A percentile compares a stretch with the other conserved stretches of the same genome.
Conservation (phyloP, 345 rosid species). For the Bruguiera parviflora region DNA sequence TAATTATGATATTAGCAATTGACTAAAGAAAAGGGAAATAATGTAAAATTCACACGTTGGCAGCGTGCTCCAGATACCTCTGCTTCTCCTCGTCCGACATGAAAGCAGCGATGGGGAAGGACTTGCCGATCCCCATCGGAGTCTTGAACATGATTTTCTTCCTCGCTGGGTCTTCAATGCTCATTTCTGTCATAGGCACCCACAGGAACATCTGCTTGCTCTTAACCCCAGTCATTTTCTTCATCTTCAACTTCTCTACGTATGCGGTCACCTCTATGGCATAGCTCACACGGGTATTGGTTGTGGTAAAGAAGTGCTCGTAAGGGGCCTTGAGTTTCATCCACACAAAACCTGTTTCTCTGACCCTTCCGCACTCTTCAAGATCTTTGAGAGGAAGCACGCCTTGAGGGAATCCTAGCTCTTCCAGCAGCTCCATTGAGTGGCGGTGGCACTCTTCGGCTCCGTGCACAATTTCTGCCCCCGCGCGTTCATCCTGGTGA, state of each 20-base stretch:
- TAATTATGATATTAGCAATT: no score
- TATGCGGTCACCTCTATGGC: conserved; percentile 73
- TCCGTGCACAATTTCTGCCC: conserved; percentile 75
- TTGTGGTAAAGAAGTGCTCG: conserved; percentile 67
- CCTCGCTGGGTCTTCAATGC: conserved; percentile 46
- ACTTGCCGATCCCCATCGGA: conserved; percentile 85
- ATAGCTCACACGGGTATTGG: conserved; percentile 63
- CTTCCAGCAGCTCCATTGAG: conserved; percentile 68
- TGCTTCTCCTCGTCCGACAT: conserved; percentile 66
- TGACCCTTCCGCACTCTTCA: conserved; percentile 79
- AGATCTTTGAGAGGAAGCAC: conserved; percentile 80
- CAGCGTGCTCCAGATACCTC: conserved; percentile 35
- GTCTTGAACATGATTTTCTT: conserved; percentile 70
- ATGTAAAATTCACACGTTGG: conserved; percentile 2
- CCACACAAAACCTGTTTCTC: conserved; percentile 86
- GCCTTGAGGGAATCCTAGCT: conserved; percentile 86
- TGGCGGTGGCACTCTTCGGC: conserved; percentile 58
- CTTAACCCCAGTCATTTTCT: conserved; percentile 87
- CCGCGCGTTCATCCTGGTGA: conserved; percentile 41
- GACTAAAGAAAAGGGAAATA: not conserved
- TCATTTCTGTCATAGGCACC: conserved; percentile 88
- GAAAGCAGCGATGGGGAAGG: conserved; percentile 67
- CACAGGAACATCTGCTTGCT: conserved; percentile 81
- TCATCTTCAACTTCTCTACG: conserved; percentile 76
- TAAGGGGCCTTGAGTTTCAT: conserved; percentile 73